Evolutionary conservation across 2,329 filamentous ascomycete genomes (phyloP).

Genomic region (Aureobasidium namibiae): DNA sequence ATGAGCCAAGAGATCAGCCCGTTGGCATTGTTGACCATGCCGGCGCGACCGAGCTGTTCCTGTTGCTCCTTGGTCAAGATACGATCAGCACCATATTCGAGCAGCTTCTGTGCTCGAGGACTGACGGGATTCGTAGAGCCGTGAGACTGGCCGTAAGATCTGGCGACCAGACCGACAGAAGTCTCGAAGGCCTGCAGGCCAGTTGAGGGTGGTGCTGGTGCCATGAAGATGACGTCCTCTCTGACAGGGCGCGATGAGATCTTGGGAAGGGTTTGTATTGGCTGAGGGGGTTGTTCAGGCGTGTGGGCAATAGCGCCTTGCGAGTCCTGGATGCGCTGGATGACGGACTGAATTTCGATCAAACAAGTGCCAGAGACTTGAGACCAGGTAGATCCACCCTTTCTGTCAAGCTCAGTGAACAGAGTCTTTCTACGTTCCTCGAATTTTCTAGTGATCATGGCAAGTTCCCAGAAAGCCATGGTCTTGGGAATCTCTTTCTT

Average conservation of each 20-base stretch:
- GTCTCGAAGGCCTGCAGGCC: conserved; percentile 30
- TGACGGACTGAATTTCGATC: conserved; percentile 59
- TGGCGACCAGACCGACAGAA: conserved; percentile 37
- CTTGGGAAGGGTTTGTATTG: conserved; percentile 3
- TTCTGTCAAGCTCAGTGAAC: conserved; percentile 79
- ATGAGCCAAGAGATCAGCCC: conserved; percentile 37
- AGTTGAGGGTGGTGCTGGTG: conserved; percentile 24
- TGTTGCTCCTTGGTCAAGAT: conserved; percentile 42
- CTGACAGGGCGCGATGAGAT: conserved; percentile 33
- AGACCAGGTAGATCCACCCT: conserved; percentile 68
- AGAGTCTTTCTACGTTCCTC: conserved; percentile 70
- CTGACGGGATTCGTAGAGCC: conserved; percentile 29
- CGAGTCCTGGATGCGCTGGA: conserved; percentile 54
- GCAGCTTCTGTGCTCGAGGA: conserved; percentile 27
- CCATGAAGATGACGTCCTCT: conserved; percentile 39
- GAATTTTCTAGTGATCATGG: conserved; percentile 67
- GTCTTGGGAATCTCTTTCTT: conserved; percentile 73
- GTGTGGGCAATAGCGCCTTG: conserved; percentile 12
- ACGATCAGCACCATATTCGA: conserved; percentile 21
- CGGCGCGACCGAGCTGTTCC: conserved; percentile 41
- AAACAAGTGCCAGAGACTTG: conserved; percentile 67
- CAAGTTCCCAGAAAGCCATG: conserved; percentile 88
- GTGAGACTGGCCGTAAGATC: conserved; percentile 40
- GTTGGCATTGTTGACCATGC: conserved; percentile 39
- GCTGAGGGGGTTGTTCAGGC: conserved; percentile 15